Conservation (phyloP, 169 alveolate species). For the Eimeria sp. region DNA sequence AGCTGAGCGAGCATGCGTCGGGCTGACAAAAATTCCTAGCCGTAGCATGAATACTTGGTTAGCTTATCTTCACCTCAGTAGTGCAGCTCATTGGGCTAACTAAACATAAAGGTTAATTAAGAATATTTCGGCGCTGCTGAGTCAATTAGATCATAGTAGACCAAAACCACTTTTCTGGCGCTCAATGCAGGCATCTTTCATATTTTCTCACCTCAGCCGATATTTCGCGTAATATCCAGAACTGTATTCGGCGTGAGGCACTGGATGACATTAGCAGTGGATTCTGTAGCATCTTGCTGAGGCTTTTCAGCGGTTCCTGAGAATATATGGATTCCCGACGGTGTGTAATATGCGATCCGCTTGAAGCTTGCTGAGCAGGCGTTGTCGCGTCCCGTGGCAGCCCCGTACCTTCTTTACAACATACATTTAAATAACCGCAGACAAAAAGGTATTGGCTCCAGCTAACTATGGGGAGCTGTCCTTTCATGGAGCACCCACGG, state of each 20-base stretch:
- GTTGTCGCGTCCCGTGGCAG: neutral
- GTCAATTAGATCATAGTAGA: neutral
- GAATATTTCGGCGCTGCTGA: neutral
- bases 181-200: neutral
- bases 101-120: neutral
- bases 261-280: slow-evolving; percentile 20
- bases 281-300: slow-evolving; percentile 19
- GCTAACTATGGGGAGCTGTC: neutral
- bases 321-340: slow-evolving; percentile 36
- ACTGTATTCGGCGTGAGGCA: slow-evolving; percentile 55
- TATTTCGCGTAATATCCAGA: slow-evolving; percentile 62
- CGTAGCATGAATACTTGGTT: neutral
- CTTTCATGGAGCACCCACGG: neutral
- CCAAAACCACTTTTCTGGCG: neutral
- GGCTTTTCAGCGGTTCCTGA: slow-evolving; percentile 24
- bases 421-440: neutral
- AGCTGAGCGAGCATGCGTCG: slow-evolving; percentile 41
- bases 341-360: slow-evolving; percentile 1
- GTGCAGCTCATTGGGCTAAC: no score
- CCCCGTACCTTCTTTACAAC: neutral
- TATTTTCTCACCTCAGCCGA: slow-evolving; percentile 39
- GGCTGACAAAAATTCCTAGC: neutral
- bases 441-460: neutral
- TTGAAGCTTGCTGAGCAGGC: neutral
- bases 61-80: neutral